Evolutionary conservation across 306 rosid genomes (phyloP).

Genomic region (Parietaria judaica): DNA sequence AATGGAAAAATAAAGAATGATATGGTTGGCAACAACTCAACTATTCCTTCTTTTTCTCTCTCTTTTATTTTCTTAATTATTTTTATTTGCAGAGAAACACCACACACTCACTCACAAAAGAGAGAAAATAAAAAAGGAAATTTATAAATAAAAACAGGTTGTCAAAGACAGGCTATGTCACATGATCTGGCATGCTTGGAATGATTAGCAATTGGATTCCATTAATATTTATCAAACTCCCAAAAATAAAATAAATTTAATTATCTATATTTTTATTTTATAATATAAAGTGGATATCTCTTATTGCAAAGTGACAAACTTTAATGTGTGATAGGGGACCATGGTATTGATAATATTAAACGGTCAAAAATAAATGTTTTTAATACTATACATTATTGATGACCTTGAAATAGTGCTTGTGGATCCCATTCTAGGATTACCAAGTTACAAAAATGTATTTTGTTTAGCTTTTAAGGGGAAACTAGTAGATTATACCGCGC

Average conservation of each 20-base stretch:
- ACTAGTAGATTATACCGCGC: too few species aligned
- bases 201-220: slow-evolving; percentile 46
- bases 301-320: slow-evolving; percentile 43
- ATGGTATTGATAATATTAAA: slow-evolving; percentile 28
- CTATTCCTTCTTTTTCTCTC: slow-evolving; percentile 10
- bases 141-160: slow-evolving; percentile 36
- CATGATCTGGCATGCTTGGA: slow-evolving; percentile 52
- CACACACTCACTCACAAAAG: slow-evolving; percentile 6
- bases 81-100: slow-evolving; percentile 9
- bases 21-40: slow-evolving; percentile 59
- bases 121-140: background rate
- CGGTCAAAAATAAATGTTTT: slow-evolving; percentile 23
- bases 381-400: slow-evolving; percentile 8
- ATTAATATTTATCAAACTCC: slow-evolving; percentile 26
- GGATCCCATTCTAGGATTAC: slow-evolving; percentile 1
- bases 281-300: slow-evolving; percentile 29
- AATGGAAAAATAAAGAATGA: slow-evolving; percentile 27
- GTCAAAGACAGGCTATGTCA: slow-evolving; percentile 59
- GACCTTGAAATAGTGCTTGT: background rate
- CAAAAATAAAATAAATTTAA: slow-evolving; percentile 7
- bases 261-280: background rate
- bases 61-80: background rate
- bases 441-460: background rate
- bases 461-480: background rate
- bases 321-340: slow-evolving; percentile 37